Evolutionary conservation across 768 basidiomycete genomes (phyloP).

Genomic region (Mycena polygramma): DNA sequence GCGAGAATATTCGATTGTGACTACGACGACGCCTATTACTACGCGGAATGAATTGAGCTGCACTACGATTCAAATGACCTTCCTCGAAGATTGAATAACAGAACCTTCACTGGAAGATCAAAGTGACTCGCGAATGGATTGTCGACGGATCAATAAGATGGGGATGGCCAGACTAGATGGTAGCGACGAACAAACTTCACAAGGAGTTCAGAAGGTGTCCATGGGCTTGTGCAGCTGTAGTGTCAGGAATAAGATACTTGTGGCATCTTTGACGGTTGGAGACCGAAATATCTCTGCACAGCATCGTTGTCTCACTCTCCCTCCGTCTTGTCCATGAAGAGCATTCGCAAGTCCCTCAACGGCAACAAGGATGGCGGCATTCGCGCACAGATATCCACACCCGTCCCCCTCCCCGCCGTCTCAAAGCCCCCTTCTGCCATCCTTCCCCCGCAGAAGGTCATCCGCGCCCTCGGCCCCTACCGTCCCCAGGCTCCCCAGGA

Average conservation of each 20-base stretch:
- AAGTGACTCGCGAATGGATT: no score
- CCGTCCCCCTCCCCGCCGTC: slow-evolving; percentile 73
- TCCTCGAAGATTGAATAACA: no score
- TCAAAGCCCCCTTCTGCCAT: slow-evolving; percentile 80
- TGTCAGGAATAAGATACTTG: no score
- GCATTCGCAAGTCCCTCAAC: slow-evolving; percentile 85
- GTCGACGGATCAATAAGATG: slow-evolving; percentile 17
- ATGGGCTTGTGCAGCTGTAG: no score
- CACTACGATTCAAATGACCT: no score
- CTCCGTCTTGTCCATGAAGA: slow-evolving; percentile 71
- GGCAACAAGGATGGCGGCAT: slow-evolving; percentile 61
- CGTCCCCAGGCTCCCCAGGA: slow-evolving; percentile 83
- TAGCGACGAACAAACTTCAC: slow-evolving; percentile 11
- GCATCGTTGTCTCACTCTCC: slow-evolving; percentile 20
- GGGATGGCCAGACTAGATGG: background rate
- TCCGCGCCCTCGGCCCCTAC: slow-evolving; percentile 82
- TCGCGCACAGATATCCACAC: slow-evolving; percentile 78
- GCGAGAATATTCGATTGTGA: no score
- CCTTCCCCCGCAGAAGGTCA: slow-evolving; percentile 93
- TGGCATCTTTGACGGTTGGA: background rate
- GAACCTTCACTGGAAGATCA: background rate
- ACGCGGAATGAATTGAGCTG: no score
- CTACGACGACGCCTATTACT: no score
- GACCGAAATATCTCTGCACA: background rate
- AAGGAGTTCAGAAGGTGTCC: no score